phyloP scores from a whole-genome alignment of 495 filamentous ascomycete genomes.

The Ramalina intermedia region DNA sequence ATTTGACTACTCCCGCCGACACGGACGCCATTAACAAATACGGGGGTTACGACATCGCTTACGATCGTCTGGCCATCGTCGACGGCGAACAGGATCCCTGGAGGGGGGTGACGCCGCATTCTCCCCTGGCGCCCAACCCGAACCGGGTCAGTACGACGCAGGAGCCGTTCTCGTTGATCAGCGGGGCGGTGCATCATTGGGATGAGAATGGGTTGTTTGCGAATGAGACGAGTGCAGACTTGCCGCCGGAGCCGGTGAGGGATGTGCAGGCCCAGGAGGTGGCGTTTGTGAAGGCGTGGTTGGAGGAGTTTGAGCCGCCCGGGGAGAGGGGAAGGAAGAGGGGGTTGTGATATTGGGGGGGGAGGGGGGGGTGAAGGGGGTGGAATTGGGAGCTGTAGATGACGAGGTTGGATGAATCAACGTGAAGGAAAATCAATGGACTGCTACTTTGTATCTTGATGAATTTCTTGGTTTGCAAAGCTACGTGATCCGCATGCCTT shows the following conservation, averaged over 20 bases:
- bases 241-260: constrained; percentile 39
- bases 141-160: constrained; percentile 35
- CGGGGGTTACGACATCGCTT: constrained; percentile 51
- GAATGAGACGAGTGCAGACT: constrained; percentile 37
- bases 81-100: constrained; percentile 60
- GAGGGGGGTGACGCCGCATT: constrained; percentile 50
- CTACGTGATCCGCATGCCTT: too few species aligned
- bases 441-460: too few species aligned
- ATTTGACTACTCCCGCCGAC: constrained; percentile 42
- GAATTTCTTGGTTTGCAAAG: too few species aligned
- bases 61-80: constrained; percentile 49
- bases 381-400: too few species aligned
- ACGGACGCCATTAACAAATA: constrained; percentile 48
- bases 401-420: too few species aligned
- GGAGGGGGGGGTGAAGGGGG: too few species aligned
- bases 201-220: constrained; percentile 55
- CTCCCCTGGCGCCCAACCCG: constrained; percentile 27
- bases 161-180: constrained; percentile 49
- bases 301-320: constrained; percentile 31
- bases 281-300: constrained; percentile 49
- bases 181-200: constrained; percentile 54
- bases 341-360: background rate
- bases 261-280: constrained; percentile 40
- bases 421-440: too few species aligned
- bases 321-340: background rate